Evolutionary conservation across 306 rosid genomes (phyloP).

Genomic region (Medicago truncatula): DNA sequence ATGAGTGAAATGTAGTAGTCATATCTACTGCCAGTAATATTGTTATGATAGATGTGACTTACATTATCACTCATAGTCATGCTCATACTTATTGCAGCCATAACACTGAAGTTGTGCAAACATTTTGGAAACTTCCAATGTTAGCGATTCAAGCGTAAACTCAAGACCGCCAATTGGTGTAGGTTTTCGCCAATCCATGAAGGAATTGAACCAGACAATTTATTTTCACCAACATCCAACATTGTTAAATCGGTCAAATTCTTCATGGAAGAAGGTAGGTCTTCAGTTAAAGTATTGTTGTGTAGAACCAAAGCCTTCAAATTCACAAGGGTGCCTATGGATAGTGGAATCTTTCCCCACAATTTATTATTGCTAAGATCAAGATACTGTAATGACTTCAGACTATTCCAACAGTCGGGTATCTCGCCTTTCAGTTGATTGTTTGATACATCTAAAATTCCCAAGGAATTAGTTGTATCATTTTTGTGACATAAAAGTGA

Average conservation of each 20-base stretch:
- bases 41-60: not conserved
- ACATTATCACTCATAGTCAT: not conserved
- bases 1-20: not conserved
- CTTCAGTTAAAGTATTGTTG: not conserved
- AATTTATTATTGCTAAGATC: not conserved
- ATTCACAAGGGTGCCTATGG: not conserved
- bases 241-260: not conserved
- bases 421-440: not conserved
- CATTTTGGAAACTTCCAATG: constrained; percentile 30
- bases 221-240: not conserved
- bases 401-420: constrained; percentile 14
- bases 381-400: constrained; percentile 2
- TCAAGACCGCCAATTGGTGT: not conserved
- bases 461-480: not conserved
- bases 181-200: constrained; percentile 12
- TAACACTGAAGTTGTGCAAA: not conserved
- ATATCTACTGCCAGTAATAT: fast-evolving
- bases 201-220: constrained; percentile 9
- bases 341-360: not conserved
- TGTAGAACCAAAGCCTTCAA: constrained; percentile 6
- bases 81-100: not conserved
- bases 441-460: constrained; percentile 21
- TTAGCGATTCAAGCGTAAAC: too few relatives aligned
- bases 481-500: constrained; percentile 6
- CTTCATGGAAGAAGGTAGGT: not conserved